Evolutionary conservation across 129 eudicot species (phyloP), one percentile per base, ranked within the genome.

Genomic region (Centella asiatica): DNA sequence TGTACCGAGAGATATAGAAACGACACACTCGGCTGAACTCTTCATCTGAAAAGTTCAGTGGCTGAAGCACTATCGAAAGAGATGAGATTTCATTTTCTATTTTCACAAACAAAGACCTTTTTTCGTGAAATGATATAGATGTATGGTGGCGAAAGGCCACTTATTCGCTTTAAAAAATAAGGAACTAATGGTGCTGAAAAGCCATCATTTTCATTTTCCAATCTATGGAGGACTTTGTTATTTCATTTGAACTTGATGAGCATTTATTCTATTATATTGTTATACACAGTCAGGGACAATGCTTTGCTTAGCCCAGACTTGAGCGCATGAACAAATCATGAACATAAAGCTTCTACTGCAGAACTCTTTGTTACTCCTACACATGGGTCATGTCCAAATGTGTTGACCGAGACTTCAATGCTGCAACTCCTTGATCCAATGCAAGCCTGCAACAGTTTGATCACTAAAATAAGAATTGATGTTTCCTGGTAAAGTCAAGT

Each of bases 361-460:
- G 86, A 77, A 62, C 87, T 86, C 70, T 90, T 83, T 29, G 61
- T 62, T 57, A 84, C 73, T 47, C 90, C 85, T 25, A 52, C 61
- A 75, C 97, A 90, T 31, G 94, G 95, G 27, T 90, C 93, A n/a
- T n/a, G n/a, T 17, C 97, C 97, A 72, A 86, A 84, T 26, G 60
- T 76, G 28, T 66, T 65, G 4, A 47, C 65, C 14, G 94, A 79
- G 9, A 90, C 95, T 34, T 73, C 82, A 49, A 90, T 57, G 50
- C 67, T 86, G 78, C 97, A 90, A 57, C 80, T 83, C 61, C 72
- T 84, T 62, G 75, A 79, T 63, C 95, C 97, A n/a, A 83, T 18
- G 73, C 97, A 90, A n/a, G 83, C 95, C 97, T 82, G 94, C 11
- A 66, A 17, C 18, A 62, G 39, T 32, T 44, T 66, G 23, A 52